Evolutionary conservation across 2,329 filamentous ascomycete genomes (phyloP).

Genomic region (Myotisia sp.): DNA sequence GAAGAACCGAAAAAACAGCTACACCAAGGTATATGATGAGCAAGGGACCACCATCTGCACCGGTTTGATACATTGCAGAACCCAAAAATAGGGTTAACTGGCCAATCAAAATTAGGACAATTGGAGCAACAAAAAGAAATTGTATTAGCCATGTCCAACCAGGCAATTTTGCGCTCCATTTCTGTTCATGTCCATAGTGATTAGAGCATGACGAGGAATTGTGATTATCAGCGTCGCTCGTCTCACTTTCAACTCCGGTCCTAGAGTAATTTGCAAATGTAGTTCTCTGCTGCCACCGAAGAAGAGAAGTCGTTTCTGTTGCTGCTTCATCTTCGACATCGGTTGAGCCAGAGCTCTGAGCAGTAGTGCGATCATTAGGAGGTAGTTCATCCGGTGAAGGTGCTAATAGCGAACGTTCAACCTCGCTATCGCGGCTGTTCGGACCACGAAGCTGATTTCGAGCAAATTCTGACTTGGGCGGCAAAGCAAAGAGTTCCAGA

Average conservation of each 20-base stretch:
- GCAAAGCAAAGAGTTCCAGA: constrained; percentile 64
- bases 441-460: constrained; percentile 37
- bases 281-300: constrained; percentile 36
- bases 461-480: constrained; percentile 56
- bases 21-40: constrained; percentile 59
- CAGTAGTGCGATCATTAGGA: constrained; percentile 9
- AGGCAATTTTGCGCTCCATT: constrained; percentile 68
- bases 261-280: constrained; percentile 44
- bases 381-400: constrained; percentile 28
- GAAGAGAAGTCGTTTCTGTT: constrained; percentile 44
- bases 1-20: constrained; percentile 51
- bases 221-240: constrained; percentile 17
- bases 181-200: constrained; percentile 59
- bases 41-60: constrained; percentile 63
- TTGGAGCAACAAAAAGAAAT: constrained; percentile 63
- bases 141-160: constrained; percentile 81
- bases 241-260: constrained; percentile 19
- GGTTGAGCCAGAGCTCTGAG: constrained; percentile 16
- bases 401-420: constrained; percentile 30
- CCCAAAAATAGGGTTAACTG: constrained; percentile 63
- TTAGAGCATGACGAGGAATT: constrained; percentile 18
- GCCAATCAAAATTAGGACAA: constrained; percentile 61
- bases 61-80: constrained; percentile 62
- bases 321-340: constrained; percentile 28
- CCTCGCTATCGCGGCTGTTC: constrained; percentile 16